Evolutionary conservation across 2,329 filamentous ascomycete genomes (phyloP).

Genomic region (Fusarium sp.): DNA sequence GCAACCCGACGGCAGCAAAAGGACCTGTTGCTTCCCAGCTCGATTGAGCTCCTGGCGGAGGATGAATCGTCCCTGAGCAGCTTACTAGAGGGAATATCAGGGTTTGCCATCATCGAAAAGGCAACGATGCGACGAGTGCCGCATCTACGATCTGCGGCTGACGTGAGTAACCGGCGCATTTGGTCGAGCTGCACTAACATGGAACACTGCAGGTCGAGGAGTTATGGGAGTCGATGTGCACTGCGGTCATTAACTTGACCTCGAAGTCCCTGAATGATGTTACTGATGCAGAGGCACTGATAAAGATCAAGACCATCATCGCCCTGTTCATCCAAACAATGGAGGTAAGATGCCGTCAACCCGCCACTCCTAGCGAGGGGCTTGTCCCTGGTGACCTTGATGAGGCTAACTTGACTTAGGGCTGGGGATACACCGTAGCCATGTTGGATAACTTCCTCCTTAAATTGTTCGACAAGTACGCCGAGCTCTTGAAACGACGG

Average conservation of each 20-base stretch:
- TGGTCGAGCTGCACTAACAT: constrained; percentile 7
- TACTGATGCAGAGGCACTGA: constrained; percentile 86
- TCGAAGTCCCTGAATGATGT: constrained; percentile 81
- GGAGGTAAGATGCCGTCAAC: constrained; percentile 83
- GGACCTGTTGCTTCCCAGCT: constrained; percentile 83
- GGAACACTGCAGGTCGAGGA: constrained; percentile 79
- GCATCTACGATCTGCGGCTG: constrained; percentile 82
- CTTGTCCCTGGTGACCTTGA: constrained; percentile 56
- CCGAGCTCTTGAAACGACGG: constrained; percentile 86
- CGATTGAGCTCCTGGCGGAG: constrained; percentile 82
- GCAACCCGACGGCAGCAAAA: constrained; percentile 91
- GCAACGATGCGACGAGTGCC: constrained; percentile 90
- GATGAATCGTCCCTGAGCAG: constrained; percentile 90
- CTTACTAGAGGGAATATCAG: constrained; percentile 91
- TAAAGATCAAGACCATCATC: constrained; percentile 95
- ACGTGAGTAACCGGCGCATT: constrained; percentile 67
- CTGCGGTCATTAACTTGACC: constrained; percentile 84
- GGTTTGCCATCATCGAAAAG: constrained; percentile 96
- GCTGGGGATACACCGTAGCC: constrained; percentile 88
- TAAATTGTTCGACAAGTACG: constrained; percentile 93
- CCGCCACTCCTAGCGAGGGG: constrained; percentile 72
- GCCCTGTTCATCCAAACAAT: constrained; percentile 98
- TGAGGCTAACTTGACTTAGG: constrained; percentile 78
- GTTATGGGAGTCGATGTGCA: constrained; percentile 98
- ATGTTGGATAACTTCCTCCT: constrained; percentile 87